These are phyloP conservation scores for Medicago lupulina DNA, from an alignment of 306 rosid species.

Conservation along the genomic window DNA sequence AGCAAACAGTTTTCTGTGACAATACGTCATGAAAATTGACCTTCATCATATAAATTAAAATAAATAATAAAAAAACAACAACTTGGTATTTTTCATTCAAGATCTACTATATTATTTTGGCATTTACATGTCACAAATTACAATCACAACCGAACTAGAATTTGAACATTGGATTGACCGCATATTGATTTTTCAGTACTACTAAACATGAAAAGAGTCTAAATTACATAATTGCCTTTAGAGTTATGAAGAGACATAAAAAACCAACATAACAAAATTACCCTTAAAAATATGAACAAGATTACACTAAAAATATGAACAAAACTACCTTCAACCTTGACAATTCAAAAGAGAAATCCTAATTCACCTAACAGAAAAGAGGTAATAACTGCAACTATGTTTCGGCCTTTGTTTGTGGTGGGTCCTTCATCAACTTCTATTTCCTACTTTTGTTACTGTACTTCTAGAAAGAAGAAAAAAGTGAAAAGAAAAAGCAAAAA, in stretches of 20 bases:
- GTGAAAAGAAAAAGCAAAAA: not conserved
- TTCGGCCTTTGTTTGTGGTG: constrained; percentile 35
- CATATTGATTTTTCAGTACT: not conserved
- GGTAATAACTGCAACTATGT: constrained; percentile 16
- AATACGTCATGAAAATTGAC: not conserved
- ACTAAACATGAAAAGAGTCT: too few relatives aligned
- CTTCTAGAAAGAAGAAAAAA: not conserved
- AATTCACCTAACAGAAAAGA: too few relatives aligned
- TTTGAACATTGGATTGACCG: constrained; percentile 5
- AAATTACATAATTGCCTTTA: not conserved
- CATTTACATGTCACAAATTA: constrained; percentile 39
- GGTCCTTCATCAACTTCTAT: constrained; percentile 37
- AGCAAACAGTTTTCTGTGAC: not conserved
- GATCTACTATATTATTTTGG: not conserved
- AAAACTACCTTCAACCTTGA: too few relatives aligned
- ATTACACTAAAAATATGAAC: constrained; percentile 14
- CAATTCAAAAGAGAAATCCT: constrained; percentile 11
- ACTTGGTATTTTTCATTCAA: not conserved
- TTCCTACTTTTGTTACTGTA: constrained; percentile 25
- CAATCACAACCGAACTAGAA: constrained; percentile 2
- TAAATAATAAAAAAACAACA: not conserved
- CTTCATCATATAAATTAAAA: not conserved
- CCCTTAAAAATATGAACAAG: constrained; percentile 34
- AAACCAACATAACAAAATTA: not conserved
- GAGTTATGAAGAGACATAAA: constrained; percentile 15